phyloP scores from a whole-genome alignment of 768 basidiomycete species.

The Gloeopeniophorella convolvens region DNA sequence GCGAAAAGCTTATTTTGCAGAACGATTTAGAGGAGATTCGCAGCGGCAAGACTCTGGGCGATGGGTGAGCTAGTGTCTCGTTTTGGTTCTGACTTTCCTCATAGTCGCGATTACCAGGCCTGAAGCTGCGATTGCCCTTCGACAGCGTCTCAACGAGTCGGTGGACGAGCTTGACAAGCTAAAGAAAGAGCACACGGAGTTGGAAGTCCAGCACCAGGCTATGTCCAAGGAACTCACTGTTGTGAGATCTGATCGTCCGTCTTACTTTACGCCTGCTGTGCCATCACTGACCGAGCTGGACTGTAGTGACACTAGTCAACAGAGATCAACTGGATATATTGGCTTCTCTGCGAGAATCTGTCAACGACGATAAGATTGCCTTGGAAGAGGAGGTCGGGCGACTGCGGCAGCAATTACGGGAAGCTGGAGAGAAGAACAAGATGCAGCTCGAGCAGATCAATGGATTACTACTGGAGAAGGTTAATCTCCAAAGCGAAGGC shows the following conservation, averaged over 20 bases:
- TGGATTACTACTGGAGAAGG: conserved; percentile 81
- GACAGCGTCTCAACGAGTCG: conserved; percentile 82
- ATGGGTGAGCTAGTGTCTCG: conserved; percentile 49
- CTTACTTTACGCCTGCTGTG: neutral
- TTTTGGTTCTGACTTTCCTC: neutral
- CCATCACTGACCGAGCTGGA: neutral
- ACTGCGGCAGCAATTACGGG: conserved; percentile 60
- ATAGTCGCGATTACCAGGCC: too few relatives aligned
- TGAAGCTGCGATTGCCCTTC: conserved; percentile 82
- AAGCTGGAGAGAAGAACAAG: conserved; percentile 73
- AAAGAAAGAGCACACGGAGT: conserved; percentile 59
- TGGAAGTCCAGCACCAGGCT: conserved; percentile 63
- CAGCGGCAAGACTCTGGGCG: conserved; percentile 75
- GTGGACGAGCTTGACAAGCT: conserved; percentile 72
- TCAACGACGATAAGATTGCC: conserved; percentile 77
- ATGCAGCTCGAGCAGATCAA: conserved; percentile 91
- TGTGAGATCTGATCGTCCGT: conserved; percentile 80
- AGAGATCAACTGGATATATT: conserved; percentile 93
- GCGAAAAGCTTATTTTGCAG: conserved; percentile 75
- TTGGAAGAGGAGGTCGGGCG: conserved; percentile 63
- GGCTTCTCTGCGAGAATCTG: conserved; percentile 75
- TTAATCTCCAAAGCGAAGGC: conserved; percentile 83
- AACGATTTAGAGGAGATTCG: conserved; percentile 84
- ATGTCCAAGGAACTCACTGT: conserved; percentile 65
- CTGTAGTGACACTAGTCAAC: conserved; percentile 82